Evolutionary conservation across 495 filamentous ascomycete species (phyloP), one percentile per base, ranked within the genome.

Genomic region (Annulohypoxylon moriforme): DNA sequence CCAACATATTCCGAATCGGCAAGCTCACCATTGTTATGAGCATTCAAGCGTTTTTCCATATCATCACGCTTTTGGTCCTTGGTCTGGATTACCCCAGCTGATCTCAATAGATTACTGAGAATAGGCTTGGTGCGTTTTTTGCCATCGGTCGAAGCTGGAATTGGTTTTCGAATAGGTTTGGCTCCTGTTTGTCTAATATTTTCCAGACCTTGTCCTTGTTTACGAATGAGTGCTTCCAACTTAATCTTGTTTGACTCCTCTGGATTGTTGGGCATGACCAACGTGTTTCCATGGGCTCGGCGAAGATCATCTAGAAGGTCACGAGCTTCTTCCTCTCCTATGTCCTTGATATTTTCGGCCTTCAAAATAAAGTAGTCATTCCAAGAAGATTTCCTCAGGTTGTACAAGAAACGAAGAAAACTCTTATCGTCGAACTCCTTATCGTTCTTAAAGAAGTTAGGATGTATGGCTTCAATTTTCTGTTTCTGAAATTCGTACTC

Each of bases 301-400:
- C 4, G 3, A 1, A 67, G 3, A 11, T 74, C 68, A 4, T 27
- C 1, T 4, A 68, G 1, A 11, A 74, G 67, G 1, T 50, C 24
- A 0, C 2, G 0, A 6, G 64, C 68, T 46, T 75, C 72, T 0
- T n/a, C 3, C 18, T 75, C 60, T 3, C 1, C 10, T 5, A 72
- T 57, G 0, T 11, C 2, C 2, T 58, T 3, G 11, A 72, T 4
- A 8, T 71, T 25, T 1, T 24, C 3, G 1, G 1, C 0, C 5
- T 14, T 3, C 18, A 75, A 10, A 0, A 52, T 4, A 29, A 61
- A 75, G 36, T 58, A 75, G 20, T 60, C 44, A 20, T 22, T n/a
- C 68, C 72, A 72, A 5, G 60, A 16, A 6, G 22, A 33, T 4
- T 59, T 0, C 27, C 22, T 40, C 62, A 49, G 1, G 20, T 10